These are phyloP conservation scores for Salix brachista DNA, from an alignment of 345 rosid species.

Conservation along the genomic window DNA sequence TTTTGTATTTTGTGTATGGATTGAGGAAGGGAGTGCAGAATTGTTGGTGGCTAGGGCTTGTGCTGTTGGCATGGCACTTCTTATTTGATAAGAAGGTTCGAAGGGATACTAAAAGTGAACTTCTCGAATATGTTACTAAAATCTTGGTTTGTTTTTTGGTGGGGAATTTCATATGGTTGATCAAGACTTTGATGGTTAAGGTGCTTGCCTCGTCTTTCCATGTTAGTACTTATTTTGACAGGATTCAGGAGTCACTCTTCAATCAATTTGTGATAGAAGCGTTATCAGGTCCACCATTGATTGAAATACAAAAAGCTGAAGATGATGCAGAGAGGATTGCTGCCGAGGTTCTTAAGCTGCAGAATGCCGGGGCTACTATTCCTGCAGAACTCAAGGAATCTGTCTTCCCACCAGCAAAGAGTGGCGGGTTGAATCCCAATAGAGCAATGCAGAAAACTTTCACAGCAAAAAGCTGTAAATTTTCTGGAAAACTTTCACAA, in stretches of 20 bases:
- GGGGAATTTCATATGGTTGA: constrained; percentile 62
- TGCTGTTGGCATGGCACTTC: constrained; percentile 63
- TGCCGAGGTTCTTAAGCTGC: constrained; percentile 46
- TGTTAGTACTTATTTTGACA: constrained; percentile 83
- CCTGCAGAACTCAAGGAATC: constrained; percentile 57
- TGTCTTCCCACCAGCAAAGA: constrained; percentile 36
- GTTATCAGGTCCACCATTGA: constrained; percentile 68
- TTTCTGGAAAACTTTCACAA: constrained; percentile 30
- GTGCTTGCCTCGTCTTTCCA: constrained; percentile 85
- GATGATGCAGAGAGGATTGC: constrained; percentile 50
- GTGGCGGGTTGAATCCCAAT: constrained; percentile 25
- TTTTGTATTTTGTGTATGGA: constrained; percentile 84
- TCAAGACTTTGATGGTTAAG: constrained; percentile 82
- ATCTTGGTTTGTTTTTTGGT: constrained; percentile 62
- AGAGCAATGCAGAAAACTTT: constrained; percentile 29
- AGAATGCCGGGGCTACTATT: constrained; percentile 55
- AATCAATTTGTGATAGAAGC: constrained; percentile 82
- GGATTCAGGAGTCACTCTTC: constrained; percentile 80
- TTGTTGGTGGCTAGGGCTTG: constrained; percentile 75
- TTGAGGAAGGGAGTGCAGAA: constrained; percentile 75
- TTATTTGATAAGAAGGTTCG: constrained; percentile 59
- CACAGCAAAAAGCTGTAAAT: constrained; percentile 36
- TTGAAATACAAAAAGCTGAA: constrained; percentile 43
- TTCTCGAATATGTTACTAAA: constrained; percentile 56
- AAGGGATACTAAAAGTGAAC: constrained; percentile 22